Conservation (phyloP, 495 filamentous ascomycete species). For the Talaromyces stipitatus region DNA sequence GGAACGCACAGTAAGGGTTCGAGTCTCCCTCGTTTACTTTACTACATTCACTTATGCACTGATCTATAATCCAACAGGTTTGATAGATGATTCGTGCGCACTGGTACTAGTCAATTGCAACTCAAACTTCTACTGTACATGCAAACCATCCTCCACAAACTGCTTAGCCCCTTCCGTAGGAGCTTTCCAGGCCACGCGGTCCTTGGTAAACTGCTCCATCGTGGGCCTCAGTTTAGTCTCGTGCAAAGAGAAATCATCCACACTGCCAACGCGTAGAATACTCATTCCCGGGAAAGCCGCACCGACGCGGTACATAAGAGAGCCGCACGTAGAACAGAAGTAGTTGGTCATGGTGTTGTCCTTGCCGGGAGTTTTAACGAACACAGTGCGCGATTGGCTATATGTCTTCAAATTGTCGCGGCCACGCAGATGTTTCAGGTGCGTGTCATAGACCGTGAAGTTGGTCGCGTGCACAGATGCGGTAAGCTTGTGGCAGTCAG, state of each 20-base stretch:
- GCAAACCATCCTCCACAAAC: neutral
- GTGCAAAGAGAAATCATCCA: slow-evolving; percentile 46
- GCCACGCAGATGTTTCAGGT: slow-evolving; percentile 40
- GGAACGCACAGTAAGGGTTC: too few species aligned
- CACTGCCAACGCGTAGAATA: slow-evolving; percentile 44
- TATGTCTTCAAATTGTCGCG: slow-evolving; percentile 33
- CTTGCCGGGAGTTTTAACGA: slow-evolving; percentile 24
- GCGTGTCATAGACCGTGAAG: slow-evolving; percentile 35
- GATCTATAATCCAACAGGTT: neutral
- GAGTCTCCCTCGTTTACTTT: too few species aligned
- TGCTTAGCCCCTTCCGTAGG: slow-evolving; percentile 22
- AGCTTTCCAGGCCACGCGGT: slow-evolving; percentile 34
- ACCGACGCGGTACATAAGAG: slow-evolving; percentile 43
- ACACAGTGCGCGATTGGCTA: slow-evolving; percentile 15
- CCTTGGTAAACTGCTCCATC: slow-evolving; percentile 35
- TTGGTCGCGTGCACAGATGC: slow-evolving; percentile 53
- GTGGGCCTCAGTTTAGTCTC: slow-evolving; percentile 42
- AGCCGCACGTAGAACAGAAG: slow-evolving; percentile 47
- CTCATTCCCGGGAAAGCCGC: slow-evolving; percentile 24
- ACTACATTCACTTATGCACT: too few species aligned
- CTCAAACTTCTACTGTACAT: neutral
- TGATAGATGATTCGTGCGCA: neutral
- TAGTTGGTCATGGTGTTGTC: slow-evolving; percentile 45
- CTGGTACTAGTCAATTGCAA: neutral
- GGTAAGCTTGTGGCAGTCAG: slow-evolving; percentile 51